These are phyloP conservation scores for Silene uniflora DNA, from an alignment of 148 eudicot genomes.

Conservation along the genomic window DNA sequence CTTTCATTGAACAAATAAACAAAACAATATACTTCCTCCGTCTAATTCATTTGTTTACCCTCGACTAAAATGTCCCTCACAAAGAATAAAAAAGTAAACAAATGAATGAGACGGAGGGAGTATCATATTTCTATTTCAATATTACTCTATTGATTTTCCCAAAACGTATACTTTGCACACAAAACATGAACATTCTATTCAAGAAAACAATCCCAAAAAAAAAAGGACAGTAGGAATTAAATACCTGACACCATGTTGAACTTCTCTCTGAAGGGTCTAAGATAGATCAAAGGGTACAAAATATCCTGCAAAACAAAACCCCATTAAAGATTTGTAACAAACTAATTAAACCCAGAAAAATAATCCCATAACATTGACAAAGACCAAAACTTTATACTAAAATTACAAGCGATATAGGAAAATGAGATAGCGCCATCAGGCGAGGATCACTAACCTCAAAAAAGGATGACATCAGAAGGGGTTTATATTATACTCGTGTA, in stretches of 20 bases:
- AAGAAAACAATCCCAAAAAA: neutral
- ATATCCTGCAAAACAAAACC: slow-evolving; percentile 27
- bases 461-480: slow-evolving; percentile 26
- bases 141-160: too few relatives aligned
- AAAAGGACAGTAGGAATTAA: neutral
- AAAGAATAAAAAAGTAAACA: too few relatives aligned
- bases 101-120: too few relatives aligned
- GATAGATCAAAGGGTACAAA: slow-evolving; percentile 22
- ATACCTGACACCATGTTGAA: slow-evolving; percentile 24
- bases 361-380: neutral
- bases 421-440: neutral
- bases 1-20: too few relatives aligned
- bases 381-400: neutral
- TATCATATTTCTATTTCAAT: too few relatives aligned
- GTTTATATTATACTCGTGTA: slow-evolving; percentile 11
- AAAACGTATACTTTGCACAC: neutral
- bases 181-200: neutral
- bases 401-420: neutral
- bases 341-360: neutral
- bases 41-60: too few relatives aligned
- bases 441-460: slow-evolving; percentile 17
- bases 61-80: too few relatives aligned
- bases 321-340: neutral
- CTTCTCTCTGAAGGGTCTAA: slow-evolving; percentile 19
- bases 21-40: too few relatives aligned